Base-by-base conservation (phyloP, 2,329 filamentous ascomycete species). In the Aspergillus viridinutans region DNA sequence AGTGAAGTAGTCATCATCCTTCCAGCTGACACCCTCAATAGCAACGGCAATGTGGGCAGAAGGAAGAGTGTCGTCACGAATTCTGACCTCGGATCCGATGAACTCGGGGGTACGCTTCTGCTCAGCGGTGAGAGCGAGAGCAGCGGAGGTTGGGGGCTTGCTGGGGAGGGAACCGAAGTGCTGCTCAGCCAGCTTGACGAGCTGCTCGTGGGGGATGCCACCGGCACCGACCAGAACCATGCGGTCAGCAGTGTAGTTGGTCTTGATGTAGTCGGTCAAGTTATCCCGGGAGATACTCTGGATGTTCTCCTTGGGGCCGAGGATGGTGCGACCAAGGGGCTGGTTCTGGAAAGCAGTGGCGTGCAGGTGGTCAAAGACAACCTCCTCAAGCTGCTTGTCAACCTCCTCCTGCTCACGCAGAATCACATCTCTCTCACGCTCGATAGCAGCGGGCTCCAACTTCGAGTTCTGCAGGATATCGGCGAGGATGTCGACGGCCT, bases 391-490 rank as follows among this genome's bases (percentile, higher is more conserved):
- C 83, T 97, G 93, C 86, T 99, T 99, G 85, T 99, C 94, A 67
- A 99, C 95, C 84, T 99, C 94, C 81, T 99, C 94, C 71, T 96
- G 94, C 81, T 99, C 94, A 72, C 94, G 89, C 71, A 99, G 87
- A 75, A 99, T 99, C 73, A 99, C 95, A 80, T 97, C 93, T 75
- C 94, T 90, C 84, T 99, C 94, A 68, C 95, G 90, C 84, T 99
- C 92, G 74, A 94, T 97, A 70, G 94, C 93, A 57, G 85, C 81
- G 72, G 86, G 81, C 81, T 99, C 94, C 75, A 99, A 91, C 83
- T 96, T 97, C 67, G 94, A 97, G 87, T 99, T 95, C 79, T 97
- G 94, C 62, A 99, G 90, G 75, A 99, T 99, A 76, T 99, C 94
- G 83, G 94, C 90, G 61, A 99, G 90, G 72, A 99, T 97, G 78